Conservation (phyloP, 139 green algal species). For the Nannochloris sp. region DNA sequence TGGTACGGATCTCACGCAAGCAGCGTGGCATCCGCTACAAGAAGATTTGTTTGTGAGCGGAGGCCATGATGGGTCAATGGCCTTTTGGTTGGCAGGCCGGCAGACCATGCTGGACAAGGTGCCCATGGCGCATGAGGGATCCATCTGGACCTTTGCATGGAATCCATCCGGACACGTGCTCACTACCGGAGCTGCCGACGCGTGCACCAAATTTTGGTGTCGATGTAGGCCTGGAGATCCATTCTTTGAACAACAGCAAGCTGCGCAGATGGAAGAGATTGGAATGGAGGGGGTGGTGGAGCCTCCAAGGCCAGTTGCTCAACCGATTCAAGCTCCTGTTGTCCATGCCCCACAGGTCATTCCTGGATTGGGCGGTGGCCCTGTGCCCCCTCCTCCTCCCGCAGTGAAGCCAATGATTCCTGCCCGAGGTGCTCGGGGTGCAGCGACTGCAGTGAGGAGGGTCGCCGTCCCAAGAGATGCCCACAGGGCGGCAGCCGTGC, state of each 20-base stretch:
- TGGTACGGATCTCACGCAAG: constrained; percentile 58
- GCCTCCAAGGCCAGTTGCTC: background rate
- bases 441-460: too few relatives aligned
- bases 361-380: background rate
- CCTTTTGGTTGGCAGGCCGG: constrained; percentile 9
- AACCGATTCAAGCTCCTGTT: background rate
- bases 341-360: background rate
- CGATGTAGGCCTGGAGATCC: constrained; percentile 27
- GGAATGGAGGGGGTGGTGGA: constrained; percentile 5
- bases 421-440: background rate
- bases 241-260: constrained; percentile 27
- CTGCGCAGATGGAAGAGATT: constrained; percentile 20
- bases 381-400: background rate
- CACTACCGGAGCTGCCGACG: constrained; percentile 38
- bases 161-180: constrained; percentile 83
- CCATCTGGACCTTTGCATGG: constrained; percentile 63
- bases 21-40: constrained; percentile 78
- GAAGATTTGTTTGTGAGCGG: constrained; percentile 74
- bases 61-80: constrained; percentile 51
- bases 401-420: background rate
- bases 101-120: constrained; percentile 36
- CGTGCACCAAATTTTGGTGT: constrained; percentile 72
- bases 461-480: too few relatives aligned
- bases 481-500: too few relatives aligned
- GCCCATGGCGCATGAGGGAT: constrained; percentile 50